Evolutionary conservation across 495 filamentous ascomycete species (phyloP).

Genomic region (Penicillium simplicissimum): DNA sequence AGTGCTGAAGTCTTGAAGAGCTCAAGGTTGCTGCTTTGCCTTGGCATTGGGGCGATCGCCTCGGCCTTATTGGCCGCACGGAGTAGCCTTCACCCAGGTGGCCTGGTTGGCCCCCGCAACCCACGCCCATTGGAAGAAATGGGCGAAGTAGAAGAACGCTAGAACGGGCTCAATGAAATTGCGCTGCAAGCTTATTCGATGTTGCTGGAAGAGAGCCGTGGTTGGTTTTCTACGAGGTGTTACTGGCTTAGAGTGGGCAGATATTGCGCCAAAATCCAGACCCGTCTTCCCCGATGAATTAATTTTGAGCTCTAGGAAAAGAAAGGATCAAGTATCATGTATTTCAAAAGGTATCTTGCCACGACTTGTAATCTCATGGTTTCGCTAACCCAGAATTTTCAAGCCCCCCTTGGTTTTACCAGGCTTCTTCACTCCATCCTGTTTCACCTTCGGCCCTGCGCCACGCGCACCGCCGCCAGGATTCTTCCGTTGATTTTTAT

Average conservation of each 20-base stretch:
- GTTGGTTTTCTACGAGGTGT: background rate
- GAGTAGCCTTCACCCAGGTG: no score
- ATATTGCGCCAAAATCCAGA: background rate
- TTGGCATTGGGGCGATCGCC: background rate
- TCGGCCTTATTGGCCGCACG: background rate
- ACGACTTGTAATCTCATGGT: background rate
- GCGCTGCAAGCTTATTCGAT: background rate
- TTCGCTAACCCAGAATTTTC: constrained; percentile 71
- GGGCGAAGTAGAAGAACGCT: background rate
- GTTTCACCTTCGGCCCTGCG: constrained; percentile 45
- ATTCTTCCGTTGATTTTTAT: constrained; percentile 48
- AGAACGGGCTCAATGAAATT: background rate
- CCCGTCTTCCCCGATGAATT: background rate
- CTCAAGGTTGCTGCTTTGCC: background rate
- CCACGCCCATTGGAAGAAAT: background rate
- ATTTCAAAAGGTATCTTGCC: background rate
- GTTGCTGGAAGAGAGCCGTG: background rate
- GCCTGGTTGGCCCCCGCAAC: background rate
- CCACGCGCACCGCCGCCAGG: constrained; percentile 36
- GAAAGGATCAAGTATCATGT: background rate
- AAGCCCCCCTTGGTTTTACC: constrained; percentile 79
- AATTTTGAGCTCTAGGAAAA: background rate
- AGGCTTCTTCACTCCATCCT: constrained; percentile 74
- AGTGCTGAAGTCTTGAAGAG: background rate
- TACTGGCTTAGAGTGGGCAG: background rate